phyloP scores from a whole-genome alignment of 352 stramenopile genomes.

The Globisporangium irregulare region DNA sequence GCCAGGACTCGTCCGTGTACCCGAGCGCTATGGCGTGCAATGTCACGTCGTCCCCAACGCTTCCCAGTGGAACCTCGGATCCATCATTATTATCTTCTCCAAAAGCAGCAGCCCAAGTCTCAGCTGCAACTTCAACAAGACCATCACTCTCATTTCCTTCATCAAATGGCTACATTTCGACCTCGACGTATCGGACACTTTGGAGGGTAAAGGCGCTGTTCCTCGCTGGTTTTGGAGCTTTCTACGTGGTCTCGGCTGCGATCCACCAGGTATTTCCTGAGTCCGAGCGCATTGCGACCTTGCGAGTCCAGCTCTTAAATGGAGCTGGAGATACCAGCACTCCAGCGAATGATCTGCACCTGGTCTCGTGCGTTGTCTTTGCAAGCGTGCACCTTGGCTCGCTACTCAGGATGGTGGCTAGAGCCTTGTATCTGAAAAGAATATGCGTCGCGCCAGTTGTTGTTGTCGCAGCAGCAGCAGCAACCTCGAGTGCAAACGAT shows the following conservation, averaged over 20 bases:
- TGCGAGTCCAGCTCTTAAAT: not conserved
- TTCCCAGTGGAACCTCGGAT: not conserved
- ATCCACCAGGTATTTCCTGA: not conserved
- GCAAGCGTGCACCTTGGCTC: not conserved
- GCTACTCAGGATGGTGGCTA: not conserved
- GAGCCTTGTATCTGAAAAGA: not conserved
- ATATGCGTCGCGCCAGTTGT: not conserved
- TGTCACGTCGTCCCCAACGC: not conserved
- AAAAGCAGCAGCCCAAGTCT: not conserved
- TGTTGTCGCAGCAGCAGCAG: not conserved
- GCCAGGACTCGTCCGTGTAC: conserved; percentile 14
- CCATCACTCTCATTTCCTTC: not conserved
- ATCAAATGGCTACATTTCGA: not conserved
- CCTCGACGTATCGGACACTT: not conserved
- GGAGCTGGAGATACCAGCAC: not conserved
- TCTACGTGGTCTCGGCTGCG: not conserved
- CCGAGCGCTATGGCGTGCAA: conserved; percentile 1
- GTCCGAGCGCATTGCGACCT: not conserved
- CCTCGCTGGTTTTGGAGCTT: not conserved
- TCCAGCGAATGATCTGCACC: not conserved
- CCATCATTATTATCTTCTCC: not conserved
- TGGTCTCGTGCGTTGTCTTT: conserved; percentile 3
- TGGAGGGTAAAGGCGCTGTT: not conserved
- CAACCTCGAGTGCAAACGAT: not conserved
- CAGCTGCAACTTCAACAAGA: not conserved